phyloP scores from a whole-genome alignment of 768 basidiomycete species.

The Tylopilus vinaceipallidus region DNA sequence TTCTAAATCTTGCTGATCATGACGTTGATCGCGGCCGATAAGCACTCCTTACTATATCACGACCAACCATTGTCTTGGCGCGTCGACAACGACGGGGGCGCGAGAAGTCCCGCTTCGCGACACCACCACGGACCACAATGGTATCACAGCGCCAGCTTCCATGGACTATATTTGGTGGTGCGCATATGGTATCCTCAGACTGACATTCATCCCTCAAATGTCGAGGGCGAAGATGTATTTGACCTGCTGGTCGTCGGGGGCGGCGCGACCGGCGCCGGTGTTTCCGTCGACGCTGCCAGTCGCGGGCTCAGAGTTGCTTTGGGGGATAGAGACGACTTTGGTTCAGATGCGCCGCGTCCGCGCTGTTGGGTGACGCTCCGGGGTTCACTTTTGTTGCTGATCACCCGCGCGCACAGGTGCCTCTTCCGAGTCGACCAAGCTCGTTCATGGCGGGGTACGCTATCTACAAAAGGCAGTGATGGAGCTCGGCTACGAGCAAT shows the following conservation, averaged over 20 bases:
- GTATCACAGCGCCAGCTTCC: no score
- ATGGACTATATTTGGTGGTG: no score
- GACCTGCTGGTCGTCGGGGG: constrained; percentile 89
- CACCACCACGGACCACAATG: no score
- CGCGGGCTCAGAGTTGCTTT: constrained; percentile 90
- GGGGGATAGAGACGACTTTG: constrained; percentile 92
- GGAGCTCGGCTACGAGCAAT: constrained; percentile 95
- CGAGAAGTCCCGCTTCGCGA: no score
- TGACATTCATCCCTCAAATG: no score
- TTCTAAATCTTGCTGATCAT: no score
- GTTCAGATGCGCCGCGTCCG: constrained; percentile 66
- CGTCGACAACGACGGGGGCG: no score
- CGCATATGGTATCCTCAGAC: no score
- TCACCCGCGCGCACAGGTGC: constrained; percentile 55
- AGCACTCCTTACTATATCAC: no score
- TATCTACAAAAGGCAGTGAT: constrained; percentile 97
- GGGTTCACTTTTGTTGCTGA: background rate
- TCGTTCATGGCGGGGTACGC: constrained; percentile 96
- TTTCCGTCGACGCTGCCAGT: constrained; percentile 93
- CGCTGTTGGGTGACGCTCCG: background rate
- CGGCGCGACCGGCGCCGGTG: constrained; percentile 93
- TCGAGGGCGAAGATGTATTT: constrained; percentile 65
- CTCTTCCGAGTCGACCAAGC: constrained; percentile 95
- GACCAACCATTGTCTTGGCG: no score
- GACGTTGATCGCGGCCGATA: no score